phyloP scores from a whole-genome alignment of 176 grass and related monocot species.

The Zea luxurians region DNA sequence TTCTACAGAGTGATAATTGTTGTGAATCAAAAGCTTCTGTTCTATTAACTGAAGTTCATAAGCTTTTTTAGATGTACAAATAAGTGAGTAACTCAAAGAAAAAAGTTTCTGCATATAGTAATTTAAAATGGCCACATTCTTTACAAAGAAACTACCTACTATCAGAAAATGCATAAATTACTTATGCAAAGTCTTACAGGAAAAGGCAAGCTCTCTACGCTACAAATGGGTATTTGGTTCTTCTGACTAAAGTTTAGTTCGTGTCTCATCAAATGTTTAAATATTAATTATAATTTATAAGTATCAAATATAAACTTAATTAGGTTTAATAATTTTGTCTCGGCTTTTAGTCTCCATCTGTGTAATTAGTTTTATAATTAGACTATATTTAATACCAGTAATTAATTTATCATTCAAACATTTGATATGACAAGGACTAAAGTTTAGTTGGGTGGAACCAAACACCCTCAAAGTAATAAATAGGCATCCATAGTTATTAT shows the following conservation, averaged over 20 bases:
- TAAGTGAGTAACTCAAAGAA: background rate
- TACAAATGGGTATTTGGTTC: background rate
- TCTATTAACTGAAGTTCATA: slow-evolving; percentile 3
- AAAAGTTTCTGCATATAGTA: background rate
- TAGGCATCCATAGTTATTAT: slow-evolving; percentile 4
- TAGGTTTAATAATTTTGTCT: too few species aligned
- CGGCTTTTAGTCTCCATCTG: too few species aligned
- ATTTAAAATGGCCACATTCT: background rate
- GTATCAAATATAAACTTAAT: too few species aligned
- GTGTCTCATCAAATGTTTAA: too few species aligned
- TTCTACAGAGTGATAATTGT: background rate
- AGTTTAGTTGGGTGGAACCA: too few species aligned
- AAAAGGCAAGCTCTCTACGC: background rate
- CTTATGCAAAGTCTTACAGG: background rate
- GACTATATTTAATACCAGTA: too few species aligned
- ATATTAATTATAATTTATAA: too few species aligned
- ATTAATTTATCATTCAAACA: too few species aligned
- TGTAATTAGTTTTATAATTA: too few species aligned
- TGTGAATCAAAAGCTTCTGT: background rate
- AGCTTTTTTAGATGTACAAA: background rate
- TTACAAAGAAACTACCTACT: background rate
- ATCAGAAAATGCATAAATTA: slow-evolving; percentile 18
- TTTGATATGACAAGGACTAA: too few species aligned
- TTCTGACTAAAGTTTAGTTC: too few species aligned
- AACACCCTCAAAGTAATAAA: background rate